phyloP scores from a whole-genome alignment of 176 grass and related monocot genomes.

The Poa annua region DNA sequence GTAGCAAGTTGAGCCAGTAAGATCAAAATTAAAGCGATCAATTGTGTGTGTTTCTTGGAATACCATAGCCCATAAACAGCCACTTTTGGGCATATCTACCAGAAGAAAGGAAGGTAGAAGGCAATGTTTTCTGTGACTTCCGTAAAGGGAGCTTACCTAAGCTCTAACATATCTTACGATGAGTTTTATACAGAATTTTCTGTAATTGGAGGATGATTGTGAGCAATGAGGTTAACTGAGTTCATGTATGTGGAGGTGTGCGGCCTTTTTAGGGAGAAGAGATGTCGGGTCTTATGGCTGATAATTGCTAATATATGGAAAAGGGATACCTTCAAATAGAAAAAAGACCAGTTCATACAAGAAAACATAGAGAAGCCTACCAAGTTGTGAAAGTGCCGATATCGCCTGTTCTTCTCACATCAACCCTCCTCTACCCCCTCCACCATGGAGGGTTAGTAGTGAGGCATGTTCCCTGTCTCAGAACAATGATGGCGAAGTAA shows the following conservation, averaged over 20 bases:
- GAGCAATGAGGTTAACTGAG: background rate
- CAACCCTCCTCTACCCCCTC: conserved; percentile 75
- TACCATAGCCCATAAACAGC: background rate
- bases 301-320: background rate
- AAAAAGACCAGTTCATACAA: conserved; percentile 50
- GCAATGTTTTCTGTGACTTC: background rate
- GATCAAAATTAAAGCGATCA: conserved; percentile 1
- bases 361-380: conserved; percentile 67
- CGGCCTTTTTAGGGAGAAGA: background rate
- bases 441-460: conserved; percentile 65
- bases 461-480: conserved; percentile 83
- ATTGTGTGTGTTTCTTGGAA: background rate
- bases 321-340: conserved; percentile 42
- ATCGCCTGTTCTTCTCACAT: conserved; percentile 75
- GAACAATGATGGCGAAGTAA: conserved; percentile 73
- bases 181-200: background rate
- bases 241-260: conserved; percentile 38
- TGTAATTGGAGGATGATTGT: conserved; percentile 19
- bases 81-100: background rate
- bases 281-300: conserved; percentile 7
- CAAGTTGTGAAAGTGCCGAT: conserved; percentile 66
- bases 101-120: conserved; percentile 4
- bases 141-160: conserved; percentile 17
- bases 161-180: conserved; percentile 19
- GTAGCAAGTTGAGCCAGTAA: background rate